Base-by-base conservation (phyloP, 345 rosid genomes). In the Acer saccharum region DNA sequence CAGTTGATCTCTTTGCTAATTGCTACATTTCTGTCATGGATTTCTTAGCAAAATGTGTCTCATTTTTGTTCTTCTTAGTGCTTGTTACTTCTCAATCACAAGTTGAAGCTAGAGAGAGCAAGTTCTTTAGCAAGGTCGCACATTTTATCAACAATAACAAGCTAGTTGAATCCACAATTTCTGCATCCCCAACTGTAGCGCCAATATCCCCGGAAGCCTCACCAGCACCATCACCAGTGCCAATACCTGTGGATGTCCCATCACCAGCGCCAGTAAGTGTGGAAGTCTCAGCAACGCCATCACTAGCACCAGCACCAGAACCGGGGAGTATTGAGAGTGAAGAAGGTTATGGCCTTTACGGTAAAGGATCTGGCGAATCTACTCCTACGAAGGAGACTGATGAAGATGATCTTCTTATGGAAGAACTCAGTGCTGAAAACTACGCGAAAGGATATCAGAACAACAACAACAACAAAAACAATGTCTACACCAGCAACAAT, bases 91-190 rank as follows among this genome's bases (percentile, higher is more conserved):
- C 80, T 65, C 35, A 29, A 29, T 29, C 57, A 44, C 65, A 77
- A 21, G 81, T 81, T 72, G 86, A 89, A 29, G 92, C 87, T 11
- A 90, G 93, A 77, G 88, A 87, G 73, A 87, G 91, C 79, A 84
- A 74, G 79, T 87, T 91, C 84, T 91, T 91, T 72, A 86, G 84
- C 83, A 91, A 88, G 87, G 81, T 86, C 81, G 84, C 83, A 18
- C 88, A 76, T 66, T n/a, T 68, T 41, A 79, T 72, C 72, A 75
- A 65, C 29, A 35, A 71, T 11, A 67, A 65, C 44, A 80, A 39
- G 52, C 76, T 50, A 8, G 7, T 41, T 13, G 72, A 69, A 17
- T 55, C 63, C 57, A 16, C 18, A 35, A 32, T 65, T 25, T 27
- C 78, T 41, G 61, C 80, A 69, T 63, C 82, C 35, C 87, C 79